Base-by-base conservation (phyloP, 176 grass and related monocot species). In the Chrysopogon serrulatus region DNA sequence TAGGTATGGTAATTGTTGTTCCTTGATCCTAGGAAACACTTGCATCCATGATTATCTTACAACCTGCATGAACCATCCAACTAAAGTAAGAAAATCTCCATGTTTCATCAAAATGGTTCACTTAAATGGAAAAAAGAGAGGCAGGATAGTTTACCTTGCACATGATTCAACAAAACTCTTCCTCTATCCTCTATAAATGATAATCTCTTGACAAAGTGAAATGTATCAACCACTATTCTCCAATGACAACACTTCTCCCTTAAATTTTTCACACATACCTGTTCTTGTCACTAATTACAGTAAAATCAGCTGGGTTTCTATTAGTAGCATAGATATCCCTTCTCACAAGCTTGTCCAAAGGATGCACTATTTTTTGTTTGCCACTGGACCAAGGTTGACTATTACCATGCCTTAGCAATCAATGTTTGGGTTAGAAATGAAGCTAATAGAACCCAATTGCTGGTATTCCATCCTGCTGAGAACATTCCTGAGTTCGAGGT, bases 251-350 rank as follows among this genome's bases (percentile, higher is more conserved):
- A 60, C 17, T 5, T 4, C 40, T 40, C 11, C 68, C 74, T 89
- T 82, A 85, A 47, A 39, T 41, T 43, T 51, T 61, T 14, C 61
- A 85, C 78, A 96, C 89, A 83, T 83, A 93, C 26, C 94, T 84
- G 49, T 91, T 93, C 31, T 91, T 42, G 28, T 93, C 86, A 83
- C 90, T 92, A 40, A 96, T 34, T 76, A 71, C 57, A 37, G 94
- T 91, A 77, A 93, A 93, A 64, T 96, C 94, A 32, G 91, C 84
- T 57, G 94, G 94, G 64, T 96, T 96, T 89, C 68, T 93, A 77
- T 96, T 96, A 71, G 92, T 81, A 51, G 79, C 18, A 74, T 91
- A 96, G 61, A 89, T 85, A 74, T 90, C 84, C 83, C 82, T 82
- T 40, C 33, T 89, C 45, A 78, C 61, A 48, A 81, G 71, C 59